Evolutionary conservation across 2,329 filamentous ascomycete species (phyloP), one percentile per base, ranked within the genome.

Genomic region (Fusarium foetens): DNA sequence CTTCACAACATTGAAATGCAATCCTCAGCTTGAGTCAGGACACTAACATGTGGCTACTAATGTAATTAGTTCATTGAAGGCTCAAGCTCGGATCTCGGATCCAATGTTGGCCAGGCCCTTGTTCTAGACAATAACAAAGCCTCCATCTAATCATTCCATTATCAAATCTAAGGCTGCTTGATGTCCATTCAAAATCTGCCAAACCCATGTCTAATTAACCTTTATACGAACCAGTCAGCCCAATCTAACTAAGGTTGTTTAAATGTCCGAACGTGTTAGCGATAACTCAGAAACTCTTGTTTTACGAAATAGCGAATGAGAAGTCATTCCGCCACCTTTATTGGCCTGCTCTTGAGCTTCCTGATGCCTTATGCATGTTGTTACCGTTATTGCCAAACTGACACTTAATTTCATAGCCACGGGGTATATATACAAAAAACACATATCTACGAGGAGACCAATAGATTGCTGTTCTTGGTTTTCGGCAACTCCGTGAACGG

Each of bases 281-380:
- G 33, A 54, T 59, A 29, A 42, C 19, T 25, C n/a, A 42, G 36
- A 36, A 38, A 55, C 48, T 57, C 39, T 57, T 61, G 25, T 33
- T 58, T 43, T 61, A 61, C 58, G 58, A 13, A 33, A 13, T 25
- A 61, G 49, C 58, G 49, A 61, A 61, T 61, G 14, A 36, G 43
- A 51, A 58, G 31, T 27, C 31, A 33, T 48, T 27, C n/a, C 25
- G n/a, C 16, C 17, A 17, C 14, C 14, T 36, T 23, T 11, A 21
- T 48, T 48, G 21, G n/a, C 53, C n/a, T 57, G 12, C 7, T 57
- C n/a, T 45, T 42, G 35, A 42, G 21, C 21, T 43, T 29, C 35
- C 42, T 21, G 31, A n/a, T 57, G n/a, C 19, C 48, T 35, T 48
- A 49, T 57, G 31, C 41, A 49, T 49, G n/a, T 27, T 57, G 23